phyloP scores from a whole-genome alignment of 164 flowering plant species.

The Kingdonia uniflora region DNA sequence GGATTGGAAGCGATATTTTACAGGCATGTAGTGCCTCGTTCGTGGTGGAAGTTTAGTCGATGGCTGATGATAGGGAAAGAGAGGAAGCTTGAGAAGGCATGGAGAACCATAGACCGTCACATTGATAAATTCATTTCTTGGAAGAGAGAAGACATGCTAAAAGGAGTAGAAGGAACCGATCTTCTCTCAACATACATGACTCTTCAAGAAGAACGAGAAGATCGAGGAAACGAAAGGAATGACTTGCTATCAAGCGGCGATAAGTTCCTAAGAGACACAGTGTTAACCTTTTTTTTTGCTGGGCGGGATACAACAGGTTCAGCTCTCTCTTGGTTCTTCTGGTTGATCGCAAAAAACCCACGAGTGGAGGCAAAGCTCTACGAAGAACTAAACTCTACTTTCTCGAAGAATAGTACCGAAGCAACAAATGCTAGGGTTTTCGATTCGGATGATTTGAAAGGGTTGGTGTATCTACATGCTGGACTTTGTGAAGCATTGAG shows the following conservation, averaged over 20 bases:
- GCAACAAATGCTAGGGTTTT: conserved; percentile 4
- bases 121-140: neutral
- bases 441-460: conserved; percentile 13
- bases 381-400: conserved; percentile 19
- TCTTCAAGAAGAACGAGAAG: neutral
- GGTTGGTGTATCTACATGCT: conserved; percentile 27
- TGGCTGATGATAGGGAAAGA: conserved; percentile 2
- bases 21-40: conserved; percentile 5
- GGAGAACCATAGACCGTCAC: conserved; percentile 1
- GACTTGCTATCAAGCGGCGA: neutral
- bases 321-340: conserved; percentile 41
- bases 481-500: conserved; percentile 28
- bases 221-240: neutral
- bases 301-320: conserved; percentile 32
- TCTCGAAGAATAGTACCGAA: conserved; percentile 1
- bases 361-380: conserved; percentile 19
- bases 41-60: conserved; percentile 1
- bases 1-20: neutral
- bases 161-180: conserved; percentile 5
- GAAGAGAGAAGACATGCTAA: conserved; percentile 3
- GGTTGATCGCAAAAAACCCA: conserved; percentile 30
- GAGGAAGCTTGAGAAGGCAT: conserved; percentile 1
- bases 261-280: conserved; percentile 24
- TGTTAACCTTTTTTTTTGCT: conserved; percentile 24
- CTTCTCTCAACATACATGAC: conserved; percentile 4